phyloP scores from a whole-genome alignment of 1,284 basidiomycete genomes.

The Apiotrichum siamense region DNA sequence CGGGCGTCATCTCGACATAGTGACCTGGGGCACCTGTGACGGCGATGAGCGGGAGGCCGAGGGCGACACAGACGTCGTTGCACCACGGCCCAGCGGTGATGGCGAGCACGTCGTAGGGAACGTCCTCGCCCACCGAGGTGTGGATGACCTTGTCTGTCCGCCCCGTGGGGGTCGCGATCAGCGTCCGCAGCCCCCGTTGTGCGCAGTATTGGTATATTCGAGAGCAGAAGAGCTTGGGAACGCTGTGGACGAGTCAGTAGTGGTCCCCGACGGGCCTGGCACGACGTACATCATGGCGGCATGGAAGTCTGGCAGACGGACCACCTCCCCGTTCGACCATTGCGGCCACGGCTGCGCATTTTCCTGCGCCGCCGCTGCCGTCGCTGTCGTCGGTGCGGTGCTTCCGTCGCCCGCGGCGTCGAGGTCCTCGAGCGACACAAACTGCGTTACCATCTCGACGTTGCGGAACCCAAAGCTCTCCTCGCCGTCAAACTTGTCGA shows the following conservation, averaged over 20 bases:
- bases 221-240: neutral
- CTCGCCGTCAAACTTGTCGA: neutral
- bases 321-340: neutral
- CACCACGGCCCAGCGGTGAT: neutral
- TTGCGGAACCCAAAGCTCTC: neutral
- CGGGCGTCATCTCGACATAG: neutral
- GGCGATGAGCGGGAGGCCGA: neutral
- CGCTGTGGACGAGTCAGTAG: neutral
- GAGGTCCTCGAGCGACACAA: neutral
- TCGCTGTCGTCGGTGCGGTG: too few relatives aligned
- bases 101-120: neutral
- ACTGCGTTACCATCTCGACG: neutral
- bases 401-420: neutral
- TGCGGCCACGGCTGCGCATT: too few relatives aligned
- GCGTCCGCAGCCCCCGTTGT: neutral
- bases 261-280: too few relatives aligned
- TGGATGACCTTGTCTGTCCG: neutral
- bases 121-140: neutral
- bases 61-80: neutral
- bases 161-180: neutral
- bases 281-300: neutral
- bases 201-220: neutral
- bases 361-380: neutral
- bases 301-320: too few relatives aligned
- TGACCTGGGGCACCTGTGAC: neutral